Evolutionary conservation across 2,329 filamentous ascomycete species (phyloP).

Genomic region (Talaromyces rugulosus): DNA sequence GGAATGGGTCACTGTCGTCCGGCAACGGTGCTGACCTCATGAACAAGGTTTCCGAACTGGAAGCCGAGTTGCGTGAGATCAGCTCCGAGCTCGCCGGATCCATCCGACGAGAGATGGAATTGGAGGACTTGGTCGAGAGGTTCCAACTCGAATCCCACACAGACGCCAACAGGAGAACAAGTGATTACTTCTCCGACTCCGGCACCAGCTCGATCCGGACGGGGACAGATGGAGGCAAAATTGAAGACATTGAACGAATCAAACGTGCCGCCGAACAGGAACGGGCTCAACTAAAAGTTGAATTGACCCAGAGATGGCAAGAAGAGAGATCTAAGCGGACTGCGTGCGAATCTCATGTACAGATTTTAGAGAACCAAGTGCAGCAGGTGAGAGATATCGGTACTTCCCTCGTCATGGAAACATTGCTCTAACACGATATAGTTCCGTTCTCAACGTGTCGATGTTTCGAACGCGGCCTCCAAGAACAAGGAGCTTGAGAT

Average conservation of each 20-base stretch:
- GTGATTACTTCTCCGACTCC: constrained; percentile 97
- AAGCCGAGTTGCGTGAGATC: constrained; percentile 90
- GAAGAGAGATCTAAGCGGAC: constrained; percentile 75
- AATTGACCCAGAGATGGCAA: constrained; percentile 80
- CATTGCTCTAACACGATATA: constrained; percentile 17
- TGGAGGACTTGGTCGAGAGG: constrained; percentile 89
- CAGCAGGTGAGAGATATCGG: constrained; percentile 49
- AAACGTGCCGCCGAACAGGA: constrained; percentile 85
- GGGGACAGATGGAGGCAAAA: constrained; percentile 56
- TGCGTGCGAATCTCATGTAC: constrained; percentile 77
- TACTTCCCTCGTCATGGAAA: constrained; percentile 3
- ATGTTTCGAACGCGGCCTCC: constrained; percentile 41
- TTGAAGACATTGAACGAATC: constrained; percentile 73
- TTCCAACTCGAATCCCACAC: constrained; percentile 68
- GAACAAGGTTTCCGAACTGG: constrained; percentile 75
- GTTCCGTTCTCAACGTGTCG: constrained; percentile 52
- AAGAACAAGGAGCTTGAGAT: constrained; percentile 74
- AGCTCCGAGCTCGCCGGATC: constrained; percentile 88
- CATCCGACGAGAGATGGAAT: constrained; percentile 90
- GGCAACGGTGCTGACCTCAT: constrained; percentile 37
- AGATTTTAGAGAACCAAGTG: constrained; percentile 73
- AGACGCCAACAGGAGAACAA: constrained; percentile 69
- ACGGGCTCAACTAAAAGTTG: constrained; percentile 77
- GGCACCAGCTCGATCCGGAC: constrained; percentile 69
- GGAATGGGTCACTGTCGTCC: constrained; percentile 35